phyloP scores from a whole-genome alignment of 202 grass and related monocot genomes.

The Digitaria exilis region DNA sequence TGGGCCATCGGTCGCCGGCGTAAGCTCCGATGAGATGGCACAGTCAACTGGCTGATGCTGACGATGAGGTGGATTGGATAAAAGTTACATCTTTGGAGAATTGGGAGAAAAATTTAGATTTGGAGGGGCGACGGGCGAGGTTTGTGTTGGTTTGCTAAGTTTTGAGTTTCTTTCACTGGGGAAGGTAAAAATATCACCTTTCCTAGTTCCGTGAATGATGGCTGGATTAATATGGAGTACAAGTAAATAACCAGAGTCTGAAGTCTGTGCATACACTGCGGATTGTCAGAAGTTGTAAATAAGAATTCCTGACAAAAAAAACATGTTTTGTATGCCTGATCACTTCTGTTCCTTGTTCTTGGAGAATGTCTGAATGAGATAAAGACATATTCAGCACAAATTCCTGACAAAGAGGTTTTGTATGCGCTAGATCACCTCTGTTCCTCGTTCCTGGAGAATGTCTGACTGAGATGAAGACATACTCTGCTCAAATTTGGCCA shows the following conservation, averaged over 20 bases:
- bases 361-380: neutral
- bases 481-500: too few relatives aligned
- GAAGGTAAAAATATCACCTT: constrained; percentile 35
- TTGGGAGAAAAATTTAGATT: too few relatives aligned
- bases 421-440: too few relatives aligned
- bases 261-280: constrained; percentile 24
- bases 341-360: neutral
- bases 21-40: constrained; percentile 13
- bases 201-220: neutral
- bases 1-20: constrained; percentile 1
- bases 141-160: neutral
- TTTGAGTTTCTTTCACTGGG: constrained; percentile 28
- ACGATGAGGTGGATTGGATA: neutral
- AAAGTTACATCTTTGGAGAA: constrained; percentile 2
- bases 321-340: constrained; percentile 7
- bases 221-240: neutral
- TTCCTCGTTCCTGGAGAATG: too few relatives aligned
- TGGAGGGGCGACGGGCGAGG: neutral
- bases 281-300: constrained; percentile 54
- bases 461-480: too few relatives aligned
- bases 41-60: constrained; percentile 9
- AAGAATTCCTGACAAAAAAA: constrained; percentile 38
- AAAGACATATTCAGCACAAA: neutral
- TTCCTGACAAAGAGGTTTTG: too few relatives aligned
- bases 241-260: constrained; percentile 26